Evolutionary conservation across 371 early-diverging fungal genomes (phyloP).

Genomic region (Mucor mucedo): DNA sequence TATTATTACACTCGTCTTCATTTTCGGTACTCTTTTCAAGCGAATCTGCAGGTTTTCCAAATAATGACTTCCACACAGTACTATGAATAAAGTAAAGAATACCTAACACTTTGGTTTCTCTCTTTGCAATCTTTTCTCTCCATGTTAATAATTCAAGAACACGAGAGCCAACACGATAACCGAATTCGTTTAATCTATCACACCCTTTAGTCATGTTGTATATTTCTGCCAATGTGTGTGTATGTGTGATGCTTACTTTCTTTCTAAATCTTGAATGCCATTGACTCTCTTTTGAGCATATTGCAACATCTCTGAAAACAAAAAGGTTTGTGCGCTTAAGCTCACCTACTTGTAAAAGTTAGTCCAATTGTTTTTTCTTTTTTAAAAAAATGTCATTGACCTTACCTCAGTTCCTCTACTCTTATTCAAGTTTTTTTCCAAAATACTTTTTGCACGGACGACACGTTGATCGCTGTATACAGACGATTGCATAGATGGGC

Average conservation of each 20-base stretch:
- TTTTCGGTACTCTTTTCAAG: conserved; percentile 92
- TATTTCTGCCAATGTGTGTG: too few relatives aligned
- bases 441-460: conserved; percentile 42
- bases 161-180: conserved; percentile 92
- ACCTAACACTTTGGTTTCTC: conserved; percentile 87
- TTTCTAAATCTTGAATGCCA: conserved; percentile 94
- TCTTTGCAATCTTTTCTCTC: conserved; percentile 85
- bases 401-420: conserved; percentile 66
- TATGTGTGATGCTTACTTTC: conserved; percentile 59
- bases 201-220: not conserved
- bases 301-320: conserved; percentile 94
- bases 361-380: not conserved
- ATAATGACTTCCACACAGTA: conserved; percentile 90
- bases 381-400: not conserved
- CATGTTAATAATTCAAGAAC: conserved; percentile 83
- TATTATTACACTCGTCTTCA: conserved; percentile 88
- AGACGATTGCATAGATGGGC: conserved; percentile 48
- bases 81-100: conserved; percentile 91
- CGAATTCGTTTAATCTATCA: conserved; percentile 84
- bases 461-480: conserved; percentile 44
- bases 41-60: conserved; percentile 94
- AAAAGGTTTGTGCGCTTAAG: conserved; percentile 84
- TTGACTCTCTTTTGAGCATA: conserved; percentile 93
- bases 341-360: conserved; percentile 67
- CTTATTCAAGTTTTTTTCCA: conserved; percentile 73